Percentiles rank a stretch among this genome's conserved stretches.
Conservation (phyloP, 192 early-diverging fungal genomes). For the Podochytrium sp. region DNA sequence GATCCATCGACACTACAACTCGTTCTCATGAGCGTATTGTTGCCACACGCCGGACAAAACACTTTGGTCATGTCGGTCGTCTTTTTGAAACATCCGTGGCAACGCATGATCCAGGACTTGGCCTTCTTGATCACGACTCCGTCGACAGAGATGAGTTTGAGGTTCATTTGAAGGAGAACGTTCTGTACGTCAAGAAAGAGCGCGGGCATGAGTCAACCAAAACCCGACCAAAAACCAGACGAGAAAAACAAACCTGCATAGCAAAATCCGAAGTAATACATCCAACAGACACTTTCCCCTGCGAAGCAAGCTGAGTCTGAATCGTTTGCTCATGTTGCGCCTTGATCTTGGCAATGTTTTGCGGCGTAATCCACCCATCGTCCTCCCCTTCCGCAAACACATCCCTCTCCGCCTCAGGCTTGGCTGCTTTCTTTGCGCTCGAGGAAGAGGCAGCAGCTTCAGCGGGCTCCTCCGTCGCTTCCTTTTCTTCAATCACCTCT, state of each 20-base stretch:
- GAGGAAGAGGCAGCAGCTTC: background rate
- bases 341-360: slow-evolving; percentile 78
- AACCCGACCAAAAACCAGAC: background rate
- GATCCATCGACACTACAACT: slow-evolving; percentile 78
- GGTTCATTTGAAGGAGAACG: slow-evolving; percentile 89
- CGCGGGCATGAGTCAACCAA: background rate
- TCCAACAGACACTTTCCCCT: slow-evolving; percentile 68
- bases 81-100: slow-evolving; percentile 90
- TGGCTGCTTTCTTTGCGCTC: background rate
- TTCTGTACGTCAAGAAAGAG: slow-evolving; percentile 57
- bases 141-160: slow-evolving; percentile 82
- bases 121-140: slow-evolving; percentile 76
- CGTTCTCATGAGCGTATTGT: slow-evolving; percentile 82
- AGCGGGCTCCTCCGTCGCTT: background rate
- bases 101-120: slow-evolving; percentile 89
- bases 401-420: background rate
- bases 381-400: slow-evolving; percentile 21
- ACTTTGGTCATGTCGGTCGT: slow-evolving; percentile 85
- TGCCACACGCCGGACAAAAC: slow-evolving; percentile 94
- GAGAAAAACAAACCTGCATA: slow-evolving; percentile 69
- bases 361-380: slow-evolving; percentile 92
- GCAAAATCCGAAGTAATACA: slow-evolving; percentile 93
- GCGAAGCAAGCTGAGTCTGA: slow-evolving; percentile 8
- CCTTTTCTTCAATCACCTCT: background rate
- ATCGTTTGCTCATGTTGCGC: slow-evolving; percentile 33